These are phyloP conservation scores for Quercus lobata DNA, from an alignment of 331 rosid genomes.

Conservation along the genomic window DNA sequence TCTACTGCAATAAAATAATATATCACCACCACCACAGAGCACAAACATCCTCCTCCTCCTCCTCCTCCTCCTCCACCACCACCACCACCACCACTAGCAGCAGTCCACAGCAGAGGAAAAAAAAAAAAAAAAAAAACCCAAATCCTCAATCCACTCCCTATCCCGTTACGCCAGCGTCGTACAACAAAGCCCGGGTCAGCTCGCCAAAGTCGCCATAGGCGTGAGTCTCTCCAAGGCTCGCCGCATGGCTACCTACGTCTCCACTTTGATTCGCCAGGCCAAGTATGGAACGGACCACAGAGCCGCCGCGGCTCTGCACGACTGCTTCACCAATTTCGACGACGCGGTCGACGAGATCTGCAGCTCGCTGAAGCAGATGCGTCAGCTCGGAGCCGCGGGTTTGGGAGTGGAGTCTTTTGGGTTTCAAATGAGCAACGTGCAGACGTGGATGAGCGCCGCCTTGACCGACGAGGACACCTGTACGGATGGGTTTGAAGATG, in stretches of 20 bases:
- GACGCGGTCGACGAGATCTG: slow-evolving; percentile 87
- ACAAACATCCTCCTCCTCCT: too few species aligned
- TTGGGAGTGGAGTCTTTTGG: slow-evolving; percentile 37
- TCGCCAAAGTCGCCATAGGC: slow-evolving; percentile 75
- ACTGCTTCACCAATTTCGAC: slow-evolving; percentile 78
- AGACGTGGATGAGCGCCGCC: slow-evolving; percentile 99
- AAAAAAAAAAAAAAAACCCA: too few species aligned
- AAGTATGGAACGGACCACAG: slow-evolving; percentile 50
- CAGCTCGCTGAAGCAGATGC: slow-evolving; percentile 87
- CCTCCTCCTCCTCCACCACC: too few species aligned
- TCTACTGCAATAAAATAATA: too few species aligned
- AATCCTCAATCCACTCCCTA: slow-evolving; percentile 40
- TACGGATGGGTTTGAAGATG: slow-evolving; percentile 85
- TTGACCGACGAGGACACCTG: slow-evolving; percentile 92
- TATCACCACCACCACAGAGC: too few species aligned
- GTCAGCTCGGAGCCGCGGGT: slow-evolving; percentile 37
- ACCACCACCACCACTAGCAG: too few species aligned
- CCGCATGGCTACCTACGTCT: slow-evolving; percentile 46
- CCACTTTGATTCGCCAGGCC: slow-evolving; percentile 58
- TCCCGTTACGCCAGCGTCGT: slow-evolving; percentile 78
- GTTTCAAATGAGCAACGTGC: slow-evolving; percentile 95
- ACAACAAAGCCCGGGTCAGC: slow-evolving; percentile 60
- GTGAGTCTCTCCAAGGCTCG: slow-evolving; percentile 61
- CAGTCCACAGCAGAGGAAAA: too few species aligned
- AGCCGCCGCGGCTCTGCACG: slow-evolving; percentile 64